Evolutionary conservation across 2,329 filamentous ascomycete genomes (phyloP), one percentile per base, ranked within the genome.

Genomic region (Epichloe sibirici): DNA sequence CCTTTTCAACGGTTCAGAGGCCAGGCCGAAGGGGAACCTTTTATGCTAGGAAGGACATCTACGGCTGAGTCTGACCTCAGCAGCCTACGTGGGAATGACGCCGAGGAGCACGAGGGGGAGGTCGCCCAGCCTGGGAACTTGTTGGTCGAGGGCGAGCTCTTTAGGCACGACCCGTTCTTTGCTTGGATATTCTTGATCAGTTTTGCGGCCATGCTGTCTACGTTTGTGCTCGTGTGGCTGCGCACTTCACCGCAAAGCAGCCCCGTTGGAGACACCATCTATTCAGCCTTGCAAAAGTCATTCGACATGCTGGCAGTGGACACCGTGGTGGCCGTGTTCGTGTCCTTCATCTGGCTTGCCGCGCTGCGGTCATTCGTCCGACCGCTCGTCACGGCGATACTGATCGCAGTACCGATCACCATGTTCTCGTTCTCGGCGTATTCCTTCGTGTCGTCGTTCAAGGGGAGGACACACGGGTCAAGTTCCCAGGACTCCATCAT

Each of bases 351-450:
- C 28, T 98, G 93, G 93, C 79, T 98, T 56, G 87, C 90, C 1
- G 75, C 94, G 1, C 74, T 98, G 47, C 81, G 89, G 47, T 93
- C 90, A 5, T 96, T 95, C 67, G 88, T 94, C 23, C 82, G 88
- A 52, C 82, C 84, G n/a, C 72, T 97, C 51, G 87, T 96, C 51
- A 83, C 84, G 59, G 69, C 87, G 52, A 87, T 96, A 56, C 70
- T 96, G 39, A 72, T 96, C 42, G 86, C 88, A 0, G 90, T 96
- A 15, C 93, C 93, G 0, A 72, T 90, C 57, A 85, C 96, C 31
- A 78, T 96, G 54, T 80, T 93, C 57, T 90, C 89, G 0, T 96
- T 97, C 66, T 90, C 87, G 34, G 71, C 98, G 37, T 97, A 97
- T 64, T 86, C 93, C 0, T 84, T 98, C 59, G 80, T 95, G 49